Conservation (phyloP, 2,329 filamentous ascomycete genomes). For the Fusarium aywerte region DNA sequence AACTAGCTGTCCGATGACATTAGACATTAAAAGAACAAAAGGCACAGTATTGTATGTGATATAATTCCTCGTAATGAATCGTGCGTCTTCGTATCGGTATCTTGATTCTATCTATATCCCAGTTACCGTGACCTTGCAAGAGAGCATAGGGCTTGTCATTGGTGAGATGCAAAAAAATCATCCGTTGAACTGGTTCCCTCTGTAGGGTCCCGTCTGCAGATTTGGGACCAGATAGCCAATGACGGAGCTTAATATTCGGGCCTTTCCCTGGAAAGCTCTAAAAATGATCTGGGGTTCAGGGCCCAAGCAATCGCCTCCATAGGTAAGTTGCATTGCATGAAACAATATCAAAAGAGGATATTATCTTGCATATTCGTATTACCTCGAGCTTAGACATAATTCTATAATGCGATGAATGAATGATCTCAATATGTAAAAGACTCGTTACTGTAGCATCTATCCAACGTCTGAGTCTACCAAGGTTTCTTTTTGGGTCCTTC, state of each 20-base stretch:
- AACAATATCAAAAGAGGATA: conserved; percentile 2
- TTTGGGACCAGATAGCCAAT: conserved; percentile 25
- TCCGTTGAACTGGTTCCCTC: conserved; percentile 6
- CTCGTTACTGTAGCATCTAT: conserved; percentile 4
- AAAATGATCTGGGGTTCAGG: conserved; percentile 43
- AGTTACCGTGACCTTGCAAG: not conserved
- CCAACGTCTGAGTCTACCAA: conserved; percentile 3
- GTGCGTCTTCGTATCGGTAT: conserved; percentile 10
- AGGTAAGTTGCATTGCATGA: not conserved
- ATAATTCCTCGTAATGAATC: conserved; percentile 8
- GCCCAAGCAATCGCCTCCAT: not conserved
- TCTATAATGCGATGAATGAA: not conserved
- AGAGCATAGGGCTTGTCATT: not conserved
- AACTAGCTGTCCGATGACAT: not conserved
- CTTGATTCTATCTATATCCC: conserved; percentile 9
- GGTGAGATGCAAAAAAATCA: conserved; percentile 6
- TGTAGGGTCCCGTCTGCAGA: conserved; percentile 3
- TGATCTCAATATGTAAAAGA: not conserved
- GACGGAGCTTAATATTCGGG: conserved; percentile 37
- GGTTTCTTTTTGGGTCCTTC: not conserved
- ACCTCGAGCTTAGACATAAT: not conserved
- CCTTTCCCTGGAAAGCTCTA: conserved; percentile 39
- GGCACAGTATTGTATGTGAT: not conserved
- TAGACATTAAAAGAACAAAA: not conserved
- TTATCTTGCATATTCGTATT: not conserved